Evolutionary conservation across 2,329 filamentous ascomycete genomes (phyloP).

Genomic region (Sporothrix humicola): DNA sequence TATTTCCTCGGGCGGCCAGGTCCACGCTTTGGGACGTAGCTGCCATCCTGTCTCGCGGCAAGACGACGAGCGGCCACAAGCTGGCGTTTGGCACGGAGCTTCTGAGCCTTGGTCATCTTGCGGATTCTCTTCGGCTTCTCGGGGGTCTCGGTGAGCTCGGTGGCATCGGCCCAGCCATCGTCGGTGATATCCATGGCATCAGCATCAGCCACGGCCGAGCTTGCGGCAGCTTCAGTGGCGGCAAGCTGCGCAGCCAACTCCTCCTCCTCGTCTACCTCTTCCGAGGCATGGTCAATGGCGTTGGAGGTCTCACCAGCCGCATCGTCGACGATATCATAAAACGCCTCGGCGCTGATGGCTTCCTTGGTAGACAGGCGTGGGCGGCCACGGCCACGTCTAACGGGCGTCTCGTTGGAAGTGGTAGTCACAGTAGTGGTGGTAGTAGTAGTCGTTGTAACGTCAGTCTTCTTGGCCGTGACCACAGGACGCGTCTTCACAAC

Average conservation of each 20-base stretch:
- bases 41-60: slow-evolving; percentile 5
- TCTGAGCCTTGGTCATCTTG: slow-evolving; percentile 20
- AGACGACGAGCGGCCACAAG: slow-evolving; percentile 9
- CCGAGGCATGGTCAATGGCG: neutral
- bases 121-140: neutral
- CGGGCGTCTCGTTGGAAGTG: neutral
- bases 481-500: neutral
- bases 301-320: neutral
- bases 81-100: slow-evolving; percentile 15
- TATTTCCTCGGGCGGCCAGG: slow-evolving; percentile 25
- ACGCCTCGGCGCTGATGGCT: neutral
- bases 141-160: neutral
- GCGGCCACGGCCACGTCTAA: neutral
- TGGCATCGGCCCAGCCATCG: neutral
- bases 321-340: neutral
- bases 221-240: neutral
- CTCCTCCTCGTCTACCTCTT: slow-evolving; percentile 21
- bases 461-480: neutral
- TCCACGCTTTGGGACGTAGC: slow-evolving; percentile 11
- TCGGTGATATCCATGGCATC: neutral
- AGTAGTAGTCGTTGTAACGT: neutral
- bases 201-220: neutral
- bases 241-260: slow-evolving; percentile 31
- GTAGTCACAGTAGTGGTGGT: neutral
- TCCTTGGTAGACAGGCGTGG: neutral